Percentiles rank a stretch among this genome's conserved stretches.
Conservation (phyloP, 139 green algal species). For the Pedinophyceae sp. region DNA sequence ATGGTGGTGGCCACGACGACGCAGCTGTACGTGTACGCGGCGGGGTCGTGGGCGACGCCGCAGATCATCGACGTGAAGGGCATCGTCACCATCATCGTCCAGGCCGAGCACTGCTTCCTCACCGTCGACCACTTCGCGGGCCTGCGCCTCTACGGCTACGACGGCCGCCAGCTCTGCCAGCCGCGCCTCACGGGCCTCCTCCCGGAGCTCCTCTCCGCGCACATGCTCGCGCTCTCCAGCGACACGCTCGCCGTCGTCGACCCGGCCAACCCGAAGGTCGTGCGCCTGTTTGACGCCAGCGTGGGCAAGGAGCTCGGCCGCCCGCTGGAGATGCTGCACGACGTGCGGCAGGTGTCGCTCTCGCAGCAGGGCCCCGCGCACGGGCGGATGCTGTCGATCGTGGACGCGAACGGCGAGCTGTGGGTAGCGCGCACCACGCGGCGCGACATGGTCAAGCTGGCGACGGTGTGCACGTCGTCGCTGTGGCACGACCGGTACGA, state of each 20-base stretch:
- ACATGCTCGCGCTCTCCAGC: slow-evolving; percentile 28
- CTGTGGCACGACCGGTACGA: slow-evolving; percentile 42
- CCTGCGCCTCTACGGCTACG: slow-evolving; percentile 54
- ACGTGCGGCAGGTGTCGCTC: not conserved
- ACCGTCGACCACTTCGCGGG: slow-evolving; percentile 29
- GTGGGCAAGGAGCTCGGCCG: slow-evolving; percentile 31
- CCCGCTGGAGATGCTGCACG: too few species aligned
- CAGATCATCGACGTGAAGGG: slow-evolving; percentile 56
- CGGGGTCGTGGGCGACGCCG: slow-evolving; percentile 41
- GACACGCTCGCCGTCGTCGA: slow-evolving; percentile 53
- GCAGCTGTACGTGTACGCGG: slow-evolving; percentile 52
- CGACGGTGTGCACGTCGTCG: slow-evolving; percentile 35
- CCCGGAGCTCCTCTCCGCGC: slow-evolving; percentile 1
- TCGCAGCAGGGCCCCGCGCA: not conserved
- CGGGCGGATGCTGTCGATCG: not conserved
- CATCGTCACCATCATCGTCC: slow-evolving; percentile 34
- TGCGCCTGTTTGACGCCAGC: slow-evolving; percentile 51
- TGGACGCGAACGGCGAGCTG: slow-evolving; percentile 56
- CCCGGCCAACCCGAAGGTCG: slow-evolving; percentile 8
- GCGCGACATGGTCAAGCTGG: slow-evolving; percentile 38
- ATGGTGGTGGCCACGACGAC: slow-evolving; percentile 55
- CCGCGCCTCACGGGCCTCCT: slow-evolving; percentile 21
- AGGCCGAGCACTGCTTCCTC: slow-evolving; percentile 38
- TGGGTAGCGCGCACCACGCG: slow-evolving; percentile 24
- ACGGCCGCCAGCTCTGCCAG: slow-evolving; percentile 45